phyloP scores from a whole-genome alignment of 495 filamentous ascomycete species.

The Penicillium bovifimosum region DNA sequence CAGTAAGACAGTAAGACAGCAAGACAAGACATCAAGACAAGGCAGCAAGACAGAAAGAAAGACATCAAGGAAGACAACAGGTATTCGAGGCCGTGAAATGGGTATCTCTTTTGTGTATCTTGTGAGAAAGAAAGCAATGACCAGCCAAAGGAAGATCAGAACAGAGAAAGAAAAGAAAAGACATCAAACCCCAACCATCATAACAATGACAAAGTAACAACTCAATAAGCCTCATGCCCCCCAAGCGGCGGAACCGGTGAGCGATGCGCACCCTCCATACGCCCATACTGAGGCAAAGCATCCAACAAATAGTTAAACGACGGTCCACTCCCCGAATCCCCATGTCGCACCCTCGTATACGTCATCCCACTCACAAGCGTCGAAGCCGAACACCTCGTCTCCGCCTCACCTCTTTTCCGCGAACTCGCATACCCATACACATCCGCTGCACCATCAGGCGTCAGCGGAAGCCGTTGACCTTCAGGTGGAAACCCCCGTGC shows the following conservation, averaged over 20 bases:
- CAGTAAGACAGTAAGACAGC: not conserved
- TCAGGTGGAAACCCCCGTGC: conserved; percentile 18
- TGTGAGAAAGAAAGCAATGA: conserved; percentile 1
- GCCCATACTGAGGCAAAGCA: conserved; percentile 19
- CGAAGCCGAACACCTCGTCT: conserved; percentile 9
- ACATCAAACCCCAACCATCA: not conserved
- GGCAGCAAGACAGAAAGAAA: not conserved
- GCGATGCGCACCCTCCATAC: conserved; percentile 19
- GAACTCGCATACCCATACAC: conserved; percentile 33
- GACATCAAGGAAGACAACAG: not conserved
- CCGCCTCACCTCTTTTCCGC: conserved; percentile 18
- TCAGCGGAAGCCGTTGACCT: conserved; percentile 19
- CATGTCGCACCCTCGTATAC: conserved; percentile 31
- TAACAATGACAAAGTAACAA: not conserved
- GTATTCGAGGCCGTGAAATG: not conserved
- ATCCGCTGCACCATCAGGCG: conserved; percentile 18
- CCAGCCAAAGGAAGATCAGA: not conserved
- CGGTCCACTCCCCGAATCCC: conserved; percentile 11
- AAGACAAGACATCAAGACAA: not conserved
- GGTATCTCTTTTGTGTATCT: conserved; percentile 10
- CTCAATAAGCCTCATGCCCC: conserved; percentile 24
- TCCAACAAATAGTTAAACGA: conserved; percentile 15
- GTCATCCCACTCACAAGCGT: conserved; percentile 36
- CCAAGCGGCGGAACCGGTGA: conserved; percentile 25
- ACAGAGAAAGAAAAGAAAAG: not conserved